A percentile compares a stretch with the other conserved stretches of the same genome.
Conservation (phyloP, 2,329 filamentous ascomycete species). For the Whalleya microplaca region DNA sequence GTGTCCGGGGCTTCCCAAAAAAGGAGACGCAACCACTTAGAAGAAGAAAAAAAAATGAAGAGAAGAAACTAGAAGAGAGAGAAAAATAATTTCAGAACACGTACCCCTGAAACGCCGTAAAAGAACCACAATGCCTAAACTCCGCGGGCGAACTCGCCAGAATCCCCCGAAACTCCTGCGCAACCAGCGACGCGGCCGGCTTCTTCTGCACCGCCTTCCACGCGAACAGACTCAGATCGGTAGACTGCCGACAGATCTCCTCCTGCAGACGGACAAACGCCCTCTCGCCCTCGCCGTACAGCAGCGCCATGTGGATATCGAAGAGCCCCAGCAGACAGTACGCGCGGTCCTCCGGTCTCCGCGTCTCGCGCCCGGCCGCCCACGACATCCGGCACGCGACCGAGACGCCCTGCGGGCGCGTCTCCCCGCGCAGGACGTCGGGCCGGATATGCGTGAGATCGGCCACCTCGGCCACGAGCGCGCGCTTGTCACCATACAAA, state of each 20-base stretch:
- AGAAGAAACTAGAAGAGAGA: no score
- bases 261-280: conserved; percentile 34
- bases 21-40: no score
- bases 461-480: conserved; percentile 2
- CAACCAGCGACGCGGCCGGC: no score
- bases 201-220: no score
- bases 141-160: no score
- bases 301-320: conserved; percentile 35
- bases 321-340: conserved; percentile 40
- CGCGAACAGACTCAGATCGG: conserved; percentile 2
- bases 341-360: conserved; percentile 31
- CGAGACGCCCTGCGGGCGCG: conserved; percentile 3
- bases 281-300: conserved; percentile 37
- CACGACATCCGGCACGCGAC: conserved; percentile 36
- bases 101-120: no score
- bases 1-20: no score
- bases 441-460: conserved; percentile 17
- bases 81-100: no score
- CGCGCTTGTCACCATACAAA: conserved; percentile 2
- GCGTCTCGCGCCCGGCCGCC: conserved; percentile 32
- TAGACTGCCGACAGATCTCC: conserved; percentile 6
- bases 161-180: no score
- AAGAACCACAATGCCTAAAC: no score
- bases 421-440: background rate
- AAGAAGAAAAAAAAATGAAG: no score